These are phyloP conservation scores for Dipteronia dyeriana DNA, from an alignment of 345 rosid species.

Conservation along the genomic window DNA sequence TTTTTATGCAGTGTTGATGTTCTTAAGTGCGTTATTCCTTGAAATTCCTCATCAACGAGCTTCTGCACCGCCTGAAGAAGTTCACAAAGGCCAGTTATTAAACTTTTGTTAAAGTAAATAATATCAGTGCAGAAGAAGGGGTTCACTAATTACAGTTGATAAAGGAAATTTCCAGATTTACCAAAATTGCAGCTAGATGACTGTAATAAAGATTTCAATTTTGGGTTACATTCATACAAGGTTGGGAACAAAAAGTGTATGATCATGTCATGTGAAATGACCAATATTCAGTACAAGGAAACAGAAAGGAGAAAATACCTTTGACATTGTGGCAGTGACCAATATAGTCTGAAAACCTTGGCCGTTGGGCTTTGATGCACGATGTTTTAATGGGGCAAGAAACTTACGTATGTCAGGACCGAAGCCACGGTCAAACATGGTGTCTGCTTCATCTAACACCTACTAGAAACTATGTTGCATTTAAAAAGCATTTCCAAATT, in stretches of 20 bases:
- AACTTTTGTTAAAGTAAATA: not conserved
- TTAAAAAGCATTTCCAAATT: not conserved
- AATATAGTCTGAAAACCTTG: slow-evolving; percentile 84
- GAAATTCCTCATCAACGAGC: slow-evolving; percentile 86
- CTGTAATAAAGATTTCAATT: not conserved
- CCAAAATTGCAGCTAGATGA: not conserved
- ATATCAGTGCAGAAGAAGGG: not conserved
- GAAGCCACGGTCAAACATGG: slow-evolving; percentile 97
- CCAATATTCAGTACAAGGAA: not conserved
- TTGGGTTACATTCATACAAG: not conserved
- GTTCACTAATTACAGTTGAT: not conserved
- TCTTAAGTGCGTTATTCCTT: slow-evolving; percentile 83
- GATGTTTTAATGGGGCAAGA: slow-evolving; percentile 77
- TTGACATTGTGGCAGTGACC: slow-evolving; percentile 92
- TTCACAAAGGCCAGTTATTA: slow-evolving; percentile 8
- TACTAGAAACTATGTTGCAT: slow-evolving; percentile 23
- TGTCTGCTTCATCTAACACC: slow-evolving; percentile 99
- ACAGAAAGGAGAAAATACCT: slow-evolving; percentile 40
- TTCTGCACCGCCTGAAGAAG: slow-evolving; percentile 84
- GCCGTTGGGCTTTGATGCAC: slow-evolving; percentile 62
- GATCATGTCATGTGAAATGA: not conserved
- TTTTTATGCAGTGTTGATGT: slow-evolving; percentile 91
- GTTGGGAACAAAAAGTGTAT: not conserved
- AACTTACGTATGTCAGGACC: slow-evolving; percentile 95
- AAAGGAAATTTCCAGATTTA: not conserved